Base-by-base conservation (phyloP, 805 yeast genomes). In the Scheffersomyces ergatensis region DNA sequence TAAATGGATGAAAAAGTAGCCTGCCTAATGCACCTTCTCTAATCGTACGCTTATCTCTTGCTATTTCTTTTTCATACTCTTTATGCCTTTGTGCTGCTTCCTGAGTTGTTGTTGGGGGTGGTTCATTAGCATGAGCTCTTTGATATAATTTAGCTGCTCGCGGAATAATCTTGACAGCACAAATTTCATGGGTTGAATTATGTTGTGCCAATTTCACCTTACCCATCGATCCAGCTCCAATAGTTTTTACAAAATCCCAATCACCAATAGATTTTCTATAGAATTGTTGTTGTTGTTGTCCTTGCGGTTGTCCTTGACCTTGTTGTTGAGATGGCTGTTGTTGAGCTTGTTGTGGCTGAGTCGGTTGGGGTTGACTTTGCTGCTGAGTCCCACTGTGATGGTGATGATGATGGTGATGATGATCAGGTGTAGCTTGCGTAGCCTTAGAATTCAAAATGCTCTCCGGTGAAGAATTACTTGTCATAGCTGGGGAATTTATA, bases 161-260 rank as follows among this genome's bases (percentile, higher is more conserved):
- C 19, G 96, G 95, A 29, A 92, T 93, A 40, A 92, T 90, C 60
- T 92, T 92, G 20, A 92, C 90, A 0, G 95, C 95, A 65, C 97
- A 92, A 12, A 88, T 75, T 51, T 87, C 90, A 45, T 77, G 79
- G 1, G 97, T 88, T 26, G 80, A 63, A 49, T 85, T 78, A 66
- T 90, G 96, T 54, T 80, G 83, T 1, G 98, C 98, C 30, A 93
- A 72, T 65, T 93, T 93, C 37, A 93, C 99, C 62, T 92, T 95
- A 44, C 99, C 99, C 99, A 93, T 93, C 0, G 97, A 89, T 3
- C 99, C 99, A 2, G 98, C 96, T 33, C 99, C 99, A 34, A 93
- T 86, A 2, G 97, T 89, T 63, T 89, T 89, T 43, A 87, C 76
- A 53, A 92, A 90, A 52, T 88, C 95, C 99, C 99, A 92, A 49